Evolutionary conservation across 495 filamentous ascomycete species (phyloP), one percentile per base, ranked within the genome.

Genomic region (Trichocladium uniseriatum): DNA sequence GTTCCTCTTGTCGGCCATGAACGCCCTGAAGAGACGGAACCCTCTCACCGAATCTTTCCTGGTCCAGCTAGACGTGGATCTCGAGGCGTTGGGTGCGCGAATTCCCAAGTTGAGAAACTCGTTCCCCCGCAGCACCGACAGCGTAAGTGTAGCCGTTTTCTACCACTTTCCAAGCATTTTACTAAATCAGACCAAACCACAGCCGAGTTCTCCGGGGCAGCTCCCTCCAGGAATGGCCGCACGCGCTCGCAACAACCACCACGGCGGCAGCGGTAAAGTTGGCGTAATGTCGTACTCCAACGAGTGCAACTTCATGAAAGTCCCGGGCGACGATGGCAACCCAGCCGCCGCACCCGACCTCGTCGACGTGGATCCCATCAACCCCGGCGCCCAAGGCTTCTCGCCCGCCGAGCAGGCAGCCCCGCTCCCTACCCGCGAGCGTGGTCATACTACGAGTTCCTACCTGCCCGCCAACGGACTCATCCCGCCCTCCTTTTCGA

Each of bases 41-140:
- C 90, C 91, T 2, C 73, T 99, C 38, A 91, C 91, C 1, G 90
- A 95, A 59, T 95, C 90, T 0, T 99, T 99, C 73, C 71, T 97
- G 29, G 83, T 91, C 20, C 92, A 97, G 66, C 72, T 99, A 5
- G 88, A 96, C 60, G 83, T 95, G 8, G 92, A 99, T 58, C 76
- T 96, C 2, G 84, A 90, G 60, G 82, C 84, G 6, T 60, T 79
- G 27, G 74, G 74, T 20, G 56, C 67, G 48, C 68, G 73, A 16
- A 74, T 78, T 48, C 74, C 74, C 9, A 78, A 74, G 49, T 66
- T 76, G 35, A 75, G 72, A 44, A 58, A 63, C 1, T 69, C 73
- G 6, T 75, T 78, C 47, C 68, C 69, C 8, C 68, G 69, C 43
- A 73, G 70, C 56, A 65, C 60, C 22, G 69, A 77, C 47, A 77